Evolutionary conservation across 169 alveolate genomes (phyloP).

Genomic region (Neospora caninum): DNA sequence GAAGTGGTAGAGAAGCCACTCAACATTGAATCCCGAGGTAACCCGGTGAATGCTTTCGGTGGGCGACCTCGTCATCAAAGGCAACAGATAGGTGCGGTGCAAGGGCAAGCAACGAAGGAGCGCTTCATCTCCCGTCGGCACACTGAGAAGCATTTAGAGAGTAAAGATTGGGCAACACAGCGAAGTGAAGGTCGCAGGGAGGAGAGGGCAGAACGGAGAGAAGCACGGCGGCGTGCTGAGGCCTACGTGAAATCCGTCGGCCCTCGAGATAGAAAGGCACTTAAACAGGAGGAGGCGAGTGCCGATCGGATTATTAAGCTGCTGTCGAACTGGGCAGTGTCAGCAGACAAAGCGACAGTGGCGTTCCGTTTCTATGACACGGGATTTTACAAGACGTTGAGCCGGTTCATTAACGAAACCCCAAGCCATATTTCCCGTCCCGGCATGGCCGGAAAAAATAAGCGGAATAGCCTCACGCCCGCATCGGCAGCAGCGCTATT

Average conservation of each 20-base stretch:
- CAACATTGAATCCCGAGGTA: neutral
- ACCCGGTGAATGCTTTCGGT: neutral
- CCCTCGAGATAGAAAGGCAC: neutral
- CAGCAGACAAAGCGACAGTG: neutral
- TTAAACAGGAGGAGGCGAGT: constrained; percentile 17
- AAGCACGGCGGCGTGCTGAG: neutral
- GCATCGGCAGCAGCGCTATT: neutral
- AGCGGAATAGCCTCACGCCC: neutral
- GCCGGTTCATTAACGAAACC: neutral
- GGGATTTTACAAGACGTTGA: neutral
- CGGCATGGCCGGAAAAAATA: neutral
- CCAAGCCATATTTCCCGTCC: neutral
- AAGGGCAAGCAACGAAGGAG: neutral
- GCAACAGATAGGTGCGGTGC: neutral
- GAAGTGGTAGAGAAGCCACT: neutral
- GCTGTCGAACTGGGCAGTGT: neutral
- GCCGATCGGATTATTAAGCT: neutral
- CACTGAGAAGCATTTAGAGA: neutral
- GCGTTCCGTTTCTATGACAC: neutral
- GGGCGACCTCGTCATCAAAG: neutral
- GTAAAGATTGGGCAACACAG: neutral
- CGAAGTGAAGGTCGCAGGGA: neutral
- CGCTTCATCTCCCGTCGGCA: neutral
- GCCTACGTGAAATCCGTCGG: neutral
- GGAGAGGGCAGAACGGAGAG: neutral